Base-by-base conservation (phyloP, 2,329 filamentous ascomycete genomes). In the Apiospora koreana region DNA sequence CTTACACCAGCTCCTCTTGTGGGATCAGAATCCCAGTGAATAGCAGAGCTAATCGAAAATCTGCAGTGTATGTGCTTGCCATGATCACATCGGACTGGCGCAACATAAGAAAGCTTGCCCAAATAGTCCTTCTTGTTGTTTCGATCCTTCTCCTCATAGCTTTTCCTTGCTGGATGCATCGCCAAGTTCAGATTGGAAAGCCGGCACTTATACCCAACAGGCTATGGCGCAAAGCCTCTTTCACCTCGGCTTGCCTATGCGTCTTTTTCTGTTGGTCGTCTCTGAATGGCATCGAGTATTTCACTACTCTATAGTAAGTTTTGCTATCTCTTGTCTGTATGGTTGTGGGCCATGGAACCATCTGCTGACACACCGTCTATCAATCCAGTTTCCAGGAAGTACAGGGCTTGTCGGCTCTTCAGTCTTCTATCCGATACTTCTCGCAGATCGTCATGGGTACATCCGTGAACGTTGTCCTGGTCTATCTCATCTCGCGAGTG, bases 131-230 rank as follows among this genome's bases (percentile, higher is more conserved):
- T 5, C 77, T 89, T 1, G 74, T 79, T 0, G 68, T 85, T 2
- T 80, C 83, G 1, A 68, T 85, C 3, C 75, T 78, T 31, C 74
- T 83, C 38, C 79, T 87, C 3, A 81, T 83, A 0, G 74, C 77
- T 0, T 88, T 89, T 73, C 79, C 83, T 3, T 73, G 81, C 16
- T 89, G 87, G 85, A 73, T 76, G 72, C 31, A 68, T 21, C 58
- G 45, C 9, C 71, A 71, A 21, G 69, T 50, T 10, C 70, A 68
- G 16, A 66, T 67, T 6, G 38, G 58, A 9, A 71, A 70, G 14
- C 71, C 86, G 23, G 85, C 86, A 3, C 75, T 88, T 3, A 88
- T 90, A 38, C 87, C 88, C 0, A 89, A 89, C 74, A 84, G 83
- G 0, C 77, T 90, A 0, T 90, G 88, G 88, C 81, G 78, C n/a